Conservation (phyloP, 2,329 filamentous ascomycete species). For the Neoascochyta sp. region DNA sequence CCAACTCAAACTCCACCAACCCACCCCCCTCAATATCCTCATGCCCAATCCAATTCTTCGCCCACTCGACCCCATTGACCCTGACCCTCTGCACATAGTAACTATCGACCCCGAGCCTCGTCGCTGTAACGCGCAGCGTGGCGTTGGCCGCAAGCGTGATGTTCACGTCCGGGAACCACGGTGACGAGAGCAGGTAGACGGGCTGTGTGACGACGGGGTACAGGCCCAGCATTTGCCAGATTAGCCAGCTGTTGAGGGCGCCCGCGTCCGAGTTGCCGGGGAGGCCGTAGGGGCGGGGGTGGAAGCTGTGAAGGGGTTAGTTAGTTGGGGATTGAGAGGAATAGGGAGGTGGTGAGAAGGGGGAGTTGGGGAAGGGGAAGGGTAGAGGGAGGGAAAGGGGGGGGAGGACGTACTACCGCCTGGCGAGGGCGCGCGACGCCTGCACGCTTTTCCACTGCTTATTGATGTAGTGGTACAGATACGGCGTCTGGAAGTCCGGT, state of each 20-base stretch:
- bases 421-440: slow-evolving; percentile 23
- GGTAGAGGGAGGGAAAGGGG: no score
- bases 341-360: no score
- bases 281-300: slow-evolving; percentile 31
- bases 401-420: slow-evolving; percentile 25
- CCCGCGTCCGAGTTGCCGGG: slow-evolving; percentile 45
- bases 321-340: slow-evolving; percentile 10
- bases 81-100: slow-evolving; percentile 61
- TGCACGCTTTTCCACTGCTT: slow-evolving; percentile 40
- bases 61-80: slow-evolving; percentile 61
- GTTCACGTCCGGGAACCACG: slow-evolving; percentile 48
- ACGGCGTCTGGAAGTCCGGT: slow-evolving; percentile 63
- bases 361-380: no score
- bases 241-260: slow-evolving; percentile 47
- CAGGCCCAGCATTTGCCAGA: slow-evolving; percentile 47
- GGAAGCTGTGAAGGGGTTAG: slow-evolving; percentile 8
- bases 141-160: slow-evolving; percentile 53
- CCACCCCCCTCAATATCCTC: slow-evolving; percentile 54
- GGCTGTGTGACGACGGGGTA: slow-evolving; percentile 61
- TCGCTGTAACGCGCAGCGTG: slow-evolving; percentile 52
- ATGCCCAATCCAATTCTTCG: slow-evolving; percentile 62
- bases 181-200: slow-evolving; percentile 58
- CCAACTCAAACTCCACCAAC: slow-evolving; percentile 49
- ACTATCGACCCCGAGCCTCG: slow-evolving; percentile 48
- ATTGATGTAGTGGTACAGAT: slow-evolving; percentile 45